phyloP scores from a whole-genome alignment of 2,329 filamentous ascomycete genomes.

The Talaromyces pinophilus region DNA sequence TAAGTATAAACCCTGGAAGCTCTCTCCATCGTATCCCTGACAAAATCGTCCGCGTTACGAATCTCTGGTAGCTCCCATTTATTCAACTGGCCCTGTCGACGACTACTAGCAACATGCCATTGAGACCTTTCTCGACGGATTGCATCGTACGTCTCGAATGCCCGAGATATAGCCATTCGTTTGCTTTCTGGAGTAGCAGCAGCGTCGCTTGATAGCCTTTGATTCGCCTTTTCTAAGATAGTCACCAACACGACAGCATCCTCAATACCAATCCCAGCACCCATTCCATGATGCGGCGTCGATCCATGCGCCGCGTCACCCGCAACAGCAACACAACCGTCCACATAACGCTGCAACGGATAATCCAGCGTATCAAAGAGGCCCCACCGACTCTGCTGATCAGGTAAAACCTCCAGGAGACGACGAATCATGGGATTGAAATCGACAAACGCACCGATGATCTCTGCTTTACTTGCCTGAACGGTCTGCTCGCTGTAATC shows the following conservation, averaged over 20 bases:
- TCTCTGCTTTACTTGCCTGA: slow-evolving; percentile 8
- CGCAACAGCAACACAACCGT: slow-evolving; percentile 21
- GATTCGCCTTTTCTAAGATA: slow-evolving; percentile 23
- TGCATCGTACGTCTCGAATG: slow-evolving; percentile 43
- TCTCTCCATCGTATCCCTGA: slow-evolving; percentile 2
- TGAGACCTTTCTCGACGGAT: slow-evolving; percentile 47
- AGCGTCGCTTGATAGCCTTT: not conserved
- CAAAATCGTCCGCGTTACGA: not conserved
- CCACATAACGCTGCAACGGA: not conserved
- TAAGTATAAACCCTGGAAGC: not conserved
- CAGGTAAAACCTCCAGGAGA: not conserved
- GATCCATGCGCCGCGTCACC: slow-evolving; percentile 35
- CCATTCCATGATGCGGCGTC: slow-evolving; percentile 32
- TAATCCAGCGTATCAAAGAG: slow-evolving; percentile 14
- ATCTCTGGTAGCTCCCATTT: slow-evolving; percentile 1
- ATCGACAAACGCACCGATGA: not conserved
- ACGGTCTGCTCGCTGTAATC: slow-evolving; percentile 10
- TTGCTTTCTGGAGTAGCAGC: not conserved
- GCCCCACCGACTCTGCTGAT: slow-evolving; percentile 8
- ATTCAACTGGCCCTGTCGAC: slow-evolving; percentile 21
- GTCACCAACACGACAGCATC: slow-evolving; percentile 29
- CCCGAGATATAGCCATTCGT: slow-evolving; percentile 24
- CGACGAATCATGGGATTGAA: not conserved
- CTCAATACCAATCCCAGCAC: slow-evolving; percentile 32
- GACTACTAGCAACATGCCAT: slow-evolving; percentile 47